Conservation (phyloP, 2,329 filamentous ascomycete genomes). For the Cryphonectria nitschkei region DNA sequence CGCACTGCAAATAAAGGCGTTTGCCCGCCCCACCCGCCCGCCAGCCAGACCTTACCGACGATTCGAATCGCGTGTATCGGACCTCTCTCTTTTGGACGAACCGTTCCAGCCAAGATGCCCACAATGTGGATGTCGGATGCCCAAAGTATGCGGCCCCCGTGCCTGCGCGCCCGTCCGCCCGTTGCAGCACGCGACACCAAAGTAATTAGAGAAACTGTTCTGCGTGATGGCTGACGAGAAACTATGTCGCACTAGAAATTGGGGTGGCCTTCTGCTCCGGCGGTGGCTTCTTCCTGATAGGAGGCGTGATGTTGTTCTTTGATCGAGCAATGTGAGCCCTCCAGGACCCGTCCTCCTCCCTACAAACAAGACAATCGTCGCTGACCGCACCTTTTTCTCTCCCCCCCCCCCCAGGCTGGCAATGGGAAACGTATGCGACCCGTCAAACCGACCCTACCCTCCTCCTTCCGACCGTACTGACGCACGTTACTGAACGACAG, state of each 20-base stretch:
- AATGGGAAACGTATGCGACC: slow-evolving; percentile 83
- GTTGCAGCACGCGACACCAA: slow-evolving; percentile 9
- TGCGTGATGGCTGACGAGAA: slow-evolving; percentile 38
- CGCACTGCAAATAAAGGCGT: not conserved
- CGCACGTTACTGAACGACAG: slow-evolving; percentile 48
- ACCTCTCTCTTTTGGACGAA: not conserved
- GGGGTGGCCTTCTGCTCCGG: slow-evolving; percentile 97
- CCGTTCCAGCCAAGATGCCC: slow-evolving; percentile 60
- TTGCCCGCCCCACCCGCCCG: not conserved
- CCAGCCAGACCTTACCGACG: not conserved
- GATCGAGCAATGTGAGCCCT: slow-evolving; percentile 83
- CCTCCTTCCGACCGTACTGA: slow-evolving; percentile 21
- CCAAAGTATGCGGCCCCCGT: slow-evolving; percentile 70
- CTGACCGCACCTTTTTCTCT: slow-evolving; percentile 12
- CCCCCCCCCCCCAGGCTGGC: slow-evolving; percentile 68
- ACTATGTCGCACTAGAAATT: slow-evolving; percentile 67
- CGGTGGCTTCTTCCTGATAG: slow-evolving; percentile 91
- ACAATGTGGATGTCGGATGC: slow-evolving; percentile 96
- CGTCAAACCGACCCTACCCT: not conserved
- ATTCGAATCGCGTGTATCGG: not conserved
- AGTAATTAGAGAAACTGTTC: not conserved
- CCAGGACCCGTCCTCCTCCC: not conserved
- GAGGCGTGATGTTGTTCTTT: slow-evolving; percentile 96
- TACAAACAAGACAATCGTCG: not conserved
- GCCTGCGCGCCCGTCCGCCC: not conserved